These are phyloP conservation scores for Candida methanosorbosa DNA, from an alignment of 805 yeast genomes.

Conservation along the genomic window DNA sequence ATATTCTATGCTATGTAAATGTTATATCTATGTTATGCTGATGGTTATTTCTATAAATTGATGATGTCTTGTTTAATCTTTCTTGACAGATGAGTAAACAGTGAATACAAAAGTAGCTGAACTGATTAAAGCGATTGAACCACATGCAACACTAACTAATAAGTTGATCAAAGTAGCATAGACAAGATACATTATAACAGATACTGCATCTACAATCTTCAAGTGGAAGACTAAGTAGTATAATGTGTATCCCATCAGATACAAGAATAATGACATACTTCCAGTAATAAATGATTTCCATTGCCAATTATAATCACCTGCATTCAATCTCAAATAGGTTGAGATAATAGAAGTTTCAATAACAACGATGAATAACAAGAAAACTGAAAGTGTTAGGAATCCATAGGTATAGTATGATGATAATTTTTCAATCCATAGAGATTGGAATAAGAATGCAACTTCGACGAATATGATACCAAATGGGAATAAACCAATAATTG, in stretches of 20 bases:
- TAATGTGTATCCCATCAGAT: constrained; percentile 56
- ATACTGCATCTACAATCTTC: constrained; percentile 57
- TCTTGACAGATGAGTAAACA: constrained; percentile 50
- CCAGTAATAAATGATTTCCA: constrained; percentile 75
- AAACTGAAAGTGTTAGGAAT: constrained; percentile 53
- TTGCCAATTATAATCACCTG: constrained; percentile 61
- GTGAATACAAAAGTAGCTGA: constrained; percentile 57
- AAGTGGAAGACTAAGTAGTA: constrained; percentile 55
- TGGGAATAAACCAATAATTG: constrained; percentile 64
- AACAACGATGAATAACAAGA: constrained; percentile 52
- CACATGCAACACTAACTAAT: constrained; percentile 61
- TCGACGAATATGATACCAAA: constrained; percentile 79
- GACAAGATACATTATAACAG: constrained; percentile 58
- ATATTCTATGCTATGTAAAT: too few relatives aligned
- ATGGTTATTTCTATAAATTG: too few relatives aligned
- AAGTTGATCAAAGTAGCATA: constrained; percentile 61
- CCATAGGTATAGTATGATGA: constrained; percentile 78
- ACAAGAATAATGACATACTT: constrained; percentile 59
- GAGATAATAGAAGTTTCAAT: constrained; percentile 67
- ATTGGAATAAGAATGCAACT: constrained; percentile 59
- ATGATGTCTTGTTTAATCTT: constrained; percentile 33
- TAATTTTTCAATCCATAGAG: constrained; percentile 74
- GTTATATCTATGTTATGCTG: too few relatives aligned
- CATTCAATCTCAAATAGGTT: constrained; percentile 48
- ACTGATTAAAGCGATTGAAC: constrained; percentile 63